Base-by-base conservation (phyloP, 1,284 basidiomycete species). In the Cutaneotrichosporon cyanovorans region DNA sequence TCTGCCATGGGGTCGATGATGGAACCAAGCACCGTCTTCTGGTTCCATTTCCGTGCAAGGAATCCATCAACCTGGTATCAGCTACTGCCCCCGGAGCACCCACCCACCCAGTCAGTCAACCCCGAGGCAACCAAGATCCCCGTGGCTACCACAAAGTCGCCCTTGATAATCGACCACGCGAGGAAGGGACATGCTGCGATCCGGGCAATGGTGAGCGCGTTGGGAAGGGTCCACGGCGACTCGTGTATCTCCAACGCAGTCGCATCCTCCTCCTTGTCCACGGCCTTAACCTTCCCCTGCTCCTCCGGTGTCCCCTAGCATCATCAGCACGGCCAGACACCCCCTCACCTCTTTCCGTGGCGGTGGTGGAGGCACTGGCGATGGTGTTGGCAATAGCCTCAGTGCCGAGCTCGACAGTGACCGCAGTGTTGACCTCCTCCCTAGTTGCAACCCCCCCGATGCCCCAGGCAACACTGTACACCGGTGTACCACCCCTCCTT, bases 1-100 rank as follows among this genome's bases (percentile, higher is more conserved):
- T 99, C 93, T 2, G 95, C 93, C 0, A 92, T 90, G 8, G 93
- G 93, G 68, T 99, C 95, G 7, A 97, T 78, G 49, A 98, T 92
- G 11, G 87, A 87, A 10, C 93, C 93, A 30, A 98, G 77, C 10
- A 97, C 89, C 10, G 87, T 84, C 40, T 74, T 78, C 83, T 90
- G 85, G 36, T 85, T 82, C 75, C 78, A 95, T 50, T 79, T 78
- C 50, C 93, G 77, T 1, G 93, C 95, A 40, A 98, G 73, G 67
- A 77, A 95, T 1, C 93, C 93, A 62, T 98, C 93, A 42, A 85
- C 78, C 86, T 92, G 43, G 15, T 1, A 31, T 45, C 30, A 33
- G 32, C 32, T 10, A 22, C 10, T 2, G 36, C 4, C 4, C 19
- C 22, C 11, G 6, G 36, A 21, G n/a, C 4, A 12, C 2, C 9